Evolutionary conservation across 768 basidiomycete genomes (phyloP).

Genomic region (Auricularia auricula-judae): DNA sequence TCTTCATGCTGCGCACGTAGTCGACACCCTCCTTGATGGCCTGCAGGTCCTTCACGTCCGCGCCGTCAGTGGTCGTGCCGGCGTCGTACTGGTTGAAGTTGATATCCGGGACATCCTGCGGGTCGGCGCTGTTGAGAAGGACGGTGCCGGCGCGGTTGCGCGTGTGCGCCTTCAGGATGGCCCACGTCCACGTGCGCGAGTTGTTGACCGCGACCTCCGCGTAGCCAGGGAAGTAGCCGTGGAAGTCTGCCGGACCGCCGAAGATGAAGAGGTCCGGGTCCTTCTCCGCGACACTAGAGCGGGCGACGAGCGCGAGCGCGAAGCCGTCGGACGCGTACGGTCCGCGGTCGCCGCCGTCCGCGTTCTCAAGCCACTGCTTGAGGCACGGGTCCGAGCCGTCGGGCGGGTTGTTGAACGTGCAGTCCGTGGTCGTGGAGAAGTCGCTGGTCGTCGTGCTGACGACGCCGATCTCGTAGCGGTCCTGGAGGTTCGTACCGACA

Average conservation of each 20-base stretch:
- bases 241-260: background rate
- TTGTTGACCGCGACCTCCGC: background rate
- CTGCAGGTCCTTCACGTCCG: background rate
- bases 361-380: background rate
- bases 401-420: background rate
- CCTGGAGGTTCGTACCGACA: constrained; percentile 34
- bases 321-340: background rate
- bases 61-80: background rate
- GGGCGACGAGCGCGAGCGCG: background rate
- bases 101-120: background rate
- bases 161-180: background rate
- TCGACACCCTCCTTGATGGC: background rate
- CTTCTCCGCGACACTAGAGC: background rate
- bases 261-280: background rate
- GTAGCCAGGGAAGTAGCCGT: background rate
- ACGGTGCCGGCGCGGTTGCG: background rate
- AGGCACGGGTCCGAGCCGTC: background rate
- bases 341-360: background rate
- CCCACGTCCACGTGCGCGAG: background rate
- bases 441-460: background rate
- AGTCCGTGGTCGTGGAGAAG: background rate
- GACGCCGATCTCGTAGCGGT: constrained; percentile 5
- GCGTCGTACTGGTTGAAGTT: background rate
- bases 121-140: background rate
- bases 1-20: background rate